Conservation (phyloP, 257 asterid genomes). For the Rhazya stricta region DNA sequence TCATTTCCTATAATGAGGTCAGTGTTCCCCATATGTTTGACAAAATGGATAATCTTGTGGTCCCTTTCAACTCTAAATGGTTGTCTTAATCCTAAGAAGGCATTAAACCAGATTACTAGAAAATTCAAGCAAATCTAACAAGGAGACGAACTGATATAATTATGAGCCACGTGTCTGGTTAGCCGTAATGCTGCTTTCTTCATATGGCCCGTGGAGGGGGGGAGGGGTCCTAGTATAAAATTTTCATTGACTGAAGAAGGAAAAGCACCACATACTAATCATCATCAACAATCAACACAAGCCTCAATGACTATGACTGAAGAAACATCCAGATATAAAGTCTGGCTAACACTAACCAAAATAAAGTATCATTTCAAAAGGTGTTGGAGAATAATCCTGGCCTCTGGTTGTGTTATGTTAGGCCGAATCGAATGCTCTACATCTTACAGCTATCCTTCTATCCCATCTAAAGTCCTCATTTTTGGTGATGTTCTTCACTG, state of each 20-base stretch:
- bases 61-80: not conserved
- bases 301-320: not conserved
- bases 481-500: not conserved
- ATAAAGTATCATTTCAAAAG: not conserved
- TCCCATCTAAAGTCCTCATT: not conserved
- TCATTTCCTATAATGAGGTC: not conserved
- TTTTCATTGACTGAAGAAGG: constrained; percentile 10
- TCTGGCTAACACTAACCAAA: not conserved
- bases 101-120: not conserved
- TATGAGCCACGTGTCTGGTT: constrained; percentile 11
- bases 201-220: not conserved
- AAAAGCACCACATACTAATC: not conserved
- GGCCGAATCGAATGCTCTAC: not conserved
- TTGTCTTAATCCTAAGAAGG: not conserved
- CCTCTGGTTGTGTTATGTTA: not conserved
- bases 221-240: too few relatives aligned
- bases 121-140: constrained; percentile 6
- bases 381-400: not conserved
- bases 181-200: not conserved
- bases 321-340: not conserved
- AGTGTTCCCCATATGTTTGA: constrained; percentile 10
- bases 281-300: not conserved
- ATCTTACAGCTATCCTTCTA: not conserved
- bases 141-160: not conserved
- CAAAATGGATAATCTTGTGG: not conserved